These are phyloP conservation scores for Nitzschia putrida DNA, from an alignment of 108 stramenopile genomes.

Conservation along the genomic window DNA sequence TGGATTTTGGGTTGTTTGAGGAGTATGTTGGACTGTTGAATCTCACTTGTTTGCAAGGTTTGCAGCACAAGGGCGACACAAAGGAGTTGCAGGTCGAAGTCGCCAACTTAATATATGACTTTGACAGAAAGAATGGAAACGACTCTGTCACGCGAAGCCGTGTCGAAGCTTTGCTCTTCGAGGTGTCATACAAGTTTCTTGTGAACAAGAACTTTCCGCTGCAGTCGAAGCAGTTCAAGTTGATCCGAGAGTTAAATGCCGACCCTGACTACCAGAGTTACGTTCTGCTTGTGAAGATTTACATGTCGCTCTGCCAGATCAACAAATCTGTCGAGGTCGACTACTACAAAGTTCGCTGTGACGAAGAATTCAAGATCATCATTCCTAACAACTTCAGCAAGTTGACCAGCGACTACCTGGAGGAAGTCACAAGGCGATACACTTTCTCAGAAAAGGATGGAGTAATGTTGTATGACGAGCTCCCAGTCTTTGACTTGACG, in stretches of 20 bases:
- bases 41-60: conserved; percentile 27
- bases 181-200: conserved; percentile 32
- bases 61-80: conserved; percentile 31
- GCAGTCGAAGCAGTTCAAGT: conserved; percentile 32
- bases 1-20: conserved; percentile 39
- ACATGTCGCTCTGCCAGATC: conserved; percentile 37
- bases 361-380: conserved; percentile 35
- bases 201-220: conserved; percentile 38
- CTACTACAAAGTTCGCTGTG: conserved; percentile 36
- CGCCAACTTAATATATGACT: conserved; percentile 38
- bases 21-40: conserved; percentile 29
- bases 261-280: conserved; percentile 40
- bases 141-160: conserved; percentile 28
- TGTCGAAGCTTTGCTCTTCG: conserved; percentile 34
- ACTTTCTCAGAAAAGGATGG: conserved; percentile 37
- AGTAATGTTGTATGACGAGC: conserved; percentile 33
- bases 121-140: conserved; percentile 33
- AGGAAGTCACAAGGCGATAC: conserved; percentile 30
- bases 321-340: conserved; percentile 38
- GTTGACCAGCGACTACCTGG: conserved; percentile 26
- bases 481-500: conserved; percentile 34
- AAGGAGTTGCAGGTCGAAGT: conserved; percentile 38
- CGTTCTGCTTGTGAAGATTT: conserved; percentile 36
- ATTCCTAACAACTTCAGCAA: conserved; percentile 40
- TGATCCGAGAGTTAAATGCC: conserved; percentile 31